A percentile compares a stretch with the other conserved stretches of the same genome.
Evolutionary conservation across 768 basidiomycete genomes (phyloP).

Genomic region (Clathrus columnatus): DNA sequence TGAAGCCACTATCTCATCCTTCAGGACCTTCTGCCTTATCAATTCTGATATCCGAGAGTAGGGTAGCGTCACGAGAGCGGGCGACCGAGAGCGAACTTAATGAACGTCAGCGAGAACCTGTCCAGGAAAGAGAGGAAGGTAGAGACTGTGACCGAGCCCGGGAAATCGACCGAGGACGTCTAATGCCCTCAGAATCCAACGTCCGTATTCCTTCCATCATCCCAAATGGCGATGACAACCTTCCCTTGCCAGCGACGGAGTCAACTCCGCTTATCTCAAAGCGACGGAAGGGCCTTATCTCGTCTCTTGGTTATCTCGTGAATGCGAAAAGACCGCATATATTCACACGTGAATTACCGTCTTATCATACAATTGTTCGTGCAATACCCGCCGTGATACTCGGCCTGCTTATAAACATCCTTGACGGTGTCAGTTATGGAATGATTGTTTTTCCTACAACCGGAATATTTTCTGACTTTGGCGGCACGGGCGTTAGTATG

Average conservation of each 20-base stretch:
- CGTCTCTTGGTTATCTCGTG: background rate
- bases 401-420: slow-evolving; percentile 77
- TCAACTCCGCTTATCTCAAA: slow-evolving; percentile 10
- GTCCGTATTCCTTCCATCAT: background rate
- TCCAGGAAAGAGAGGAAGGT: background rate
- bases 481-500: slow-evolving; percentile 89
- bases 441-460: slow-evolving; percentile 93
- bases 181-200: too few relatives aligned
- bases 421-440: slow-evolving; percentile 94
- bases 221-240: background rate
- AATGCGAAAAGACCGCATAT: slow-evolving; percentile 3
- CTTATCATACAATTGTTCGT: background rate
- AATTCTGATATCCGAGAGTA: background rate
- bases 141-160: too few relatives aligned
- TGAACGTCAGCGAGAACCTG: background rate
- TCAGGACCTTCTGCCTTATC: slow-evolving; percentile 12
- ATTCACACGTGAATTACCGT: slow-evolving; percentile 2
- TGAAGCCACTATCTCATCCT: slow-evolving; percentile 16
- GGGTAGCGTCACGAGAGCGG: slow-evolving; percentile 3
- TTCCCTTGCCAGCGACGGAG: slow-evolving; percentile 1
- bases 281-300: too few relatives aligned
- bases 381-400: slow-evolving; percentile 79
- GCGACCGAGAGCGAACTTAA: background rate
- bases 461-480: slow-evolving; percentile 70
- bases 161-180: too few relatives aligned